These are phyloP conservation scores for Tuber microsphaerosporum DNA, from an alignment of 495 filamentous ascomycete species.

Conservation along the genomic window DNA sequence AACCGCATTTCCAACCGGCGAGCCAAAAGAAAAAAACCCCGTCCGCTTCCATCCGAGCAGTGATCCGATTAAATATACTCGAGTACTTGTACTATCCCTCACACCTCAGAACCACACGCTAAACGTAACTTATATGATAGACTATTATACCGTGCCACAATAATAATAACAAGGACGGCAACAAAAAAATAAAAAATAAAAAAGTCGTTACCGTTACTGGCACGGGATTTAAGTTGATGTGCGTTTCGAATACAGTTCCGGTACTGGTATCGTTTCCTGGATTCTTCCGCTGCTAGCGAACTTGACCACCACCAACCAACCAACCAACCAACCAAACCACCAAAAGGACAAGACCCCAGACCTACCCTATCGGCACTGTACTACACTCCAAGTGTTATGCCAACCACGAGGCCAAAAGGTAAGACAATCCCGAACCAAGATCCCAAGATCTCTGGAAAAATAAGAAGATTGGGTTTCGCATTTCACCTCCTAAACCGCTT, in stretches of 20 bases:
- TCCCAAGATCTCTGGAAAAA: background rate
- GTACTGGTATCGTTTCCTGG: too few relatives aligned
- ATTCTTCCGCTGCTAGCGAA: too few relatives aligned
- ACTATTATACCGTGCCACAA: too few relatives aligned
- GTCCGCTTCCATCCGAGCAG: constrained; percentile 1
- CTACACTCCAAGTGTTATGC: background rate
- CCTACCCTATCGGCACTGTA: too few relatives aligned
- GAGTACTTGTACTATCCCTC: too few relatives aligned
- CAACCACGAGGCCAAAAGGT: background rate
- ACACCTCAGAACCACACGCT: too few relatives aligned
- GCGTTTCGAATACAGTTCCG: too few relatives aligned
- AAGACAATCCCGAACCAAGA: background rate
- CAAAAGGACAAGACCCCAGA: background rate
- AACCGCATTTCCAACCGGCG: background rate
- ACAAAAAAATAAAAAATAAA: background rate
- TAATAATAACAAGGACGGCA: background rate
- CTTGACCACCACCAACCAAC: too few relatives aligned
- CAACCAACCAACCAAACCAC: too few relatives aligned
- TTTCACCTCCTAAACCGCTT: background rate
- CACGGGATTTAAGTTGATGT: background rate
- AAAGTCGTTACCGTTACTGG: background rate
- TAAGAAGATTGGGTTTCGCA: background rate
- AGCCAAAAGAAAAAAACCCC: background rate
- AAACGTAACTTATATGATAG: too few relatives aligned
- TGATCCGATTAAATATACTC: background rate